Evolutionary conservation across 2,329 filamentous ascomycete species (phyloP).

Genomic region (Lachnellula subtilissima): DNA sequence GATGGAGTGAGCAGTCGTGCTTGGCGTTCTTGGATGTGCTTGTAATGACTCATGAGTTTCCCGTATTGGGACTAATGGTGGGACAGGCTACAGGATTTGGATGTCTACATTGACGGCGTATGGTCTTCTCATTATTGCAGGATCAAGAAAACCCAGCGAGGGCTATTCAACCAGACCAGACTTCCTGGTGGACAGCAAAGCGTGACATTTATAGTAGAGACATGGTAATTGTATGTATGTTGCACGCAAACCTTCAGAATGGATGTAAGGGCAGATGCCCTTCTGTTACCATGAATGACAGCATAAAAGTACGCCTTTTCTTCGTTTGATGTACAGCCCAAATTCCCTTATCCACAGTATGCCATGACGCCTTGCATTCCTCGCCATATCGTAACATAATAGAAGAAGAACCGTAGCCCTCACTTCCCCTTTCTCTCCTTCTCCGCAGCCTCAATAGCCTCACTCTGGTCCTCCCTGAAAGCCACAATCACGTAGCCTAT

Average conservation of each 20-base stretch:
- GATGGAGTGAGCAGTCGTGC: not conserved
- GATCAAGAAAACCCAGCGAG: not conserved
- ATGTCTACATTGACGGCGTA: not conserved
- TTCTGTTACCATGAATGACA: not conserved
- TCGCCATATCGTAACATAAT: not conserved
- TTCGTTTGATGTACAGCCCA: not conserved
- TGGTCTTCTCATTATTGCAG: not conserved
- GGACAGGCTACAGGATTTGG: not conserved
- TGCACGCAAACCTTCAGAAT: not conserved
- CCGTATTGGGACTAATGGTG: not conserved
- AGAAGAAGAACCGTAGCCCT: not conserved
- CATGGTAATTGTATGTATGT: not conserved
- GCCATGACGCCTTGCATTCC: not conserved
- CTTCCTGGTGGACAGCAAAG: not conserved
- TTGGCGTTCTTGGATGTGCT: not conserved
- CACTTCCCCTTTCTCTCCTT: constrained; percentile 32
- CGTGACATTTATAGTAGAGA: constrained; percentile 1
- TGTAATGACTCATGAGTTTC: constrained; percentile 8
- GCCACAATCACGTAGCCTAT: constrained; percentile 89
- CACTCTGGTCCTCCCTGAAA: constrained; percentile 72
- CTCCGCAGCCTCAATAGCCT: constrained; percentile 37
- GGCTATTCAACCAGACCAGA: not conserved
- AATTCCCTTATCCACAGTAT: not conserved
- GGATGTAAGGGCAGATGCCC: not conserved
- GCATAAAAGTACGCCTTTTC: not conserved